Percentiles rank a stretch among this genome's conserved stretches.
Conservation (phyloP, 179 eudicot species). For the Beta corolliflora region DNA sequence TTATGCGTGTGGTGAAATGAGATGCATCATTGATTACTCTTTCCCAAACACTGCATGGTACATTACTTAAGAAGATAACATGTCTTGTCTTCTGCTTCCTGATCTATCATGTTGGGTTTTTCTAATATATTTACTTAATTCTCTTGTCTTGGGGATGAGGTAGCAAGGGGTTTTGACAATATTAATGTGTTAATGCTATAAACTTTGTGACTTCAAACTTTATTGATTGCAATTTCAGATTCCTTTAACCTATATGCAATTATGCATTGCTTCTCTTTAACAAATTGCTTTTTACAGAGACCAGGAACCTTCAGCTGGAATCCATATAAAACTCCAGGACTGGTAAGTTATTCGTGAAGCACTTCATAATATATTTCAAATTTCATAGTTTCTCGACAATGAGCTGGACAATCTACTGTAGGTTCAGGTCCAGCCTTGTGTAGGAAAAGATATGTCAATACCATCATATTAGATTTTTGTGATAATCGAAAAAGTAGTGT, state of each 20-base stretch:
- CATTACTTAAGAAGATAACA: not conserved
- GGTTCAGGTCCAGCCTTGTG: not conserved
- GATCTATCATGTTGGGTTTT: not conserved
- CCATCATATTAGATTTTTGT: not conserved
- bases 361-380: not conserved
- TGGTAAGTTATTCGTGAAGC: slow-evolving; percentile 45
- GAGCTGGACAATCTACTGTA: not conserved
- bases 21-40: not conserved
- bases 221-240: not conserved
- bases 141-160: not conserved
- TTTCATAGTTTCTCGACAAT: not conserved
- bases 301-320: slow-evolving; percentile 35
- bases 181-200: not conserved
- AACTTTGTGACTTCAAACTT: not conserved
- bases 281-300: slow-evolving; percentile 38
- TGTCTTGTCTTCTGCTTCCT: not conserved
- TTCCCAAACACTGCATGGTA: slow-evolving; percentile 6
- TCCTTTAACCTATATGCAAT: slow-evolving; percentile 9
- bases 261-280: not conserved
- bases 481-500: not conserved
- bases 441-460: not conserved
- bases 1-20: slow-evolving; percentile 8
- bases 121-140: not conserved
- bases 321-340: slow-evolving; percentile 58
- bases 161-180: not conserved